Evolutionary conservation across 2,329 filamentous ascomycete species (phyloP).

Genomic region (Dothideomycetes sp.): DNA sequence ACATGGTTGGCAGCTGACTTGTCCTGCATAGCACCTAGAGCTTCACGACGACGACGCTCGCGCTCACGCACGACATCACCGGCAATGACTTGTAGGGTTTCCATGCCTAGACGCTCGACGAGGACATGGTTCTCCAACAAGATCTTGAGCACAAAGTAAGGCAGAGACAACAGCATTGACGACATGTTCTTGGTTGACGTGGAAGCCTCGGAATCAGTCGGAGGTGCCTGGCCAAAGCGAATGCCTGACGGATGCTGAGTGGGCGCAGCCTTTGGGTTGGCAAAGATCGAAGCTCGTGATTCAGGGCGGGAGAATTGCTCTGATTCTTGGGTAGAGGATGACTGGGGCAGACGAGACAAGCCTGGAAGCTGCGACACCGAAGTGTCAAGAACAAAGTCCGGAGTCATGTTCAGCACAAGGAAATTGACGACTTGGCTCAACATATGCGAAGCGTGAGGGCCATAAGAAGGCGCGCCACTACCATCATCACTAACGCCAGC

Average conservation of each 20-base stretch:
- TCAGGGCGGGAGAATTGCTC: background rate
- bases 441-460: constrained; percentile 46
- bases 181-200: constrained; percentile 47
- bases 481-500: constrained; percentile 1
- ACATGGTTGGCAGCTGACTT: too few species aligned
- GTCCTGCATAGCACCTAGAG: constrained; percentile 2
- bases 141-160: constrained; percentile 56
- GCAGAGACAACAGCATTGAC: constrained; percentile 59
- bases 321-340: background rate
- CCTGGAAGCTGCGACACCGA: constrained; percentile 38
- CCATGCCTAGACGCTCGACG: constrained; percentile 33
- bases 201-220: constrained; percentile 34
- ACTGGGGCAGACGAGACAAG: constrained; percentile 38
- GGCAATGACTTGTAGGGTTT: background rate
- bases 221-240: constrained; percentile 57
- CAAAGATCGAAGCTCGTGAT: constrained; percentile 2
- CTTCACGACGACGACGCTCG: constrained; percentile 6
- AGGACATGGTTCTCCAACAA: constrained; percentile 54
- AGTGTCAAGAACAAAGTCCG: constrained; percentile 51
- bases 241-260: constrained; percentile 51
- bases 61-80: constrained; percentile 3
- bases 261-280: constrained; percentile 6
- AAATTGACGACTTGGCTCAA: constrained; percentile 50
- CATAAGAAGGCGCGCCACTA: constrained; percentile 32
- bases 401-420: constrained; percentile 50